Conservation (phyloP, 2,329 filamentous ascomycete species). For the Cordyceps pruinosa region DNA sequence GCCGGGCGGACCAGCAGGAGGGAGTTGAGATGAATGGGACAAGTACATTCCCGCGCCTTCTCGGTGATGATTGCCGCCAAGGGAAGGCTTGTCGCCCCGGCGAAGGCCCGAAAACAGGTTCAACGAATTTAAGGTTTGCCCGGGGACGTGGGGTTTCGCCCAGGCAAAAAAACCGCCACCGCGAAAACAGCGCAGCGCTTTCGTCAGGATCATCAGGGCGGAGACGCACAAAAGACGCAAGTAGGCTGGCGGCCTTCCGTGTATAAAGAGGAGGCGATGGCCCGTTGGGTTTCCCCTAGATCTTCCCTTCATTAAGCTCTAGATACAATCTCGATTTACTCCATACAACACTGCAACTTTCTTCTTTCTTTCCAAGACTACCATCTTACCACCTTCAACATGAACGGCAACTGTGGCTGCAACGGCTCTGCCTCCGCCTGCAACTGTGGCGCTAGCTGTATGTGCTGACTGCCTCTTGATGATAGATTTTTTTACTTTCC, state of each 20-base stretch:
- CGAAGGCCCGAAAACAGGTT: slow-evolving; percentile 1
- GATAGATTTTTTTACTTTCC: background rate
- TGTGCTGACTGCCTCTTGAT: background rate
- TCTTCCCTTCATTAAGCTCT: background rate
- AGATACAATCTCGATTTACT: slow-evolving; percentile 9
- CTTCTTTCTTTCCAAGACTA: background rate
- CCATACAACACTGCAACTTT: background rate
- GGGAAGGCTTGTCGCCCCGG: too few relatives aligned
- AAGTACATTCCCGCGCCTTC: background rate
- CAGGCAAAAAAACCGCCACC: background rate
- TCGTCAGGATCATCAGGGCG: background rate
- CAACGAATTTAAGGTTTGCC: background rate
- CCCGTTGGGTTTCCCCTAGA: background rate
- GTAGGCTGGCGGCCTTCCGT: background rate
- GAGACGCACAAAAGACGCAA: slow-evolving; percentile 10
- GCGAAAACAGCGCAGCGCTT: slow-evolving; percentile 9
- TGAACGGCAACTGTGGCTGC: slow-evolving; percentile 13
- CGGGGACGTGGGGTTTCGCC: background rate
- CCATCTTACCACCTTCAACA: slow-evolving; percentile 3
- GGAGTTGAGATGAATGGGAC: too few relatives aligned
- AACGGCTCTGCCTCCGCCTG: slow-evolving; percentile 13
- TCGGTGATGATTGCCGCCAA: too few relatives aligned
- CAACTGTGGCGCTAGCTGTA: slow-evolving; percentile 14
- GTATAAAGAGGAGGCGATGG: background rate
- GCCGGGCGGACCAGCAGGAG: too few relatives aligned